Conservation (phyloP, 257 asterid genomes). For the Salvia miltiorrhiza region DNA sequence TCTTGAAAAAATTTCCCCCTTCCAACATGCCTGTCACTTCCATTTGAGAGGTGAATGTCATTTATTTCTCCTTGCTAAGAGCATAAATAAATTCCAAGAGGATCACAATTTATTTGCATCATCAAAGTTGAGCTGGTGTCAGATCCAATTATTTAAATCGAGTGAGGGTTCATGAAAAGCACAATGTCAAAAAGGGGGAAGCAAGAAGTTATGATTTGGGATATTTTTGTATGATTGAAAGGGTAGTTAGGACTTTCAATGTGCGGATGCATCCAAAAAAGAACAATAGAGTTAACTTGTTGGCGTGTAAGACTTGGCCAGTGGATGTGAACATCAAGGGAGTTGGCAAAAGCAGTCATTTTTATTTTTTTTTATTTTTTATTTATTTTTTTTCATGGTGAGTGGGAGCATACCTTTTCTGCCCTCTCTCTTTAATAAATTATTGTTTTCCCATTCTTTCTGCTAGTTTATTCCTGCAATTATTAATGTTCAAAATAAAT, state of each 20-base stretch:
- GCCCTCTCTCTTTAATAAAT: conserved; percentile 24
- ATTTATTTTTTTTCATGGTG: conserved; percentile 17
- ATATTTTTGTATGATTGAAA: conserved; percentile 11
- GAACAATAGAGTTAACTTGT: conserved; percentile 32
- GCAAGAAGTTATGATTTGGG: background rate
- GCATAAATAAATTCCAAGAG: background rate
- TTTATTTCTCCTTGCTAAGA: background rate
- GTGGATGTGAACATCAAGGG: conserved; percentile 45
- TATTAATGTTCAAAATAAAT: conserved; percentile 19
- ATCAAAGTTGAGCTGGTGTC: background rate
- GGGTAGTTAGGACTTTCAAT: conserved; percentile 32
- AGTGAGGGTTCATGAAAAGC: background rate
- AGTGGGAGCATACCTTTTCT: conserved; percentile 39
- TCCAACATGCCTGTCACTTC: background rate
- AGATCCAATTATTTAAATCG: background rate
- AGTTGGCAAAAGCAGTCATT: conserved; percentile 38
- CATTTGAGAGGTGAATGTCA: background rate
- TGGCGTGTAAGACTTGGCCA: conserved; percentile 55
- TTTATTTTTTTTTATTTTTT: conserved; percentile 13
- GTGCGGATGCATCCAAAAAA: conserved; percentile 28
- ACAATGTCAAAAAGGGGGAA: background rate
- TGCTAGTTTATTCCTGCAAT: conserved; percentile 25
- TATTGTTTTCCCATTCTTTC: conserved; percentile 23
- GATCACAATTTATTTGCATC: background rate
- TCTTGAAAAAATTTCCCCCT: background rate